Base-by-base conservation (phyloP, 2,329 filamentous ascomycete genomes). In the Pseudocercospora pini-densiflorae region DNA sequence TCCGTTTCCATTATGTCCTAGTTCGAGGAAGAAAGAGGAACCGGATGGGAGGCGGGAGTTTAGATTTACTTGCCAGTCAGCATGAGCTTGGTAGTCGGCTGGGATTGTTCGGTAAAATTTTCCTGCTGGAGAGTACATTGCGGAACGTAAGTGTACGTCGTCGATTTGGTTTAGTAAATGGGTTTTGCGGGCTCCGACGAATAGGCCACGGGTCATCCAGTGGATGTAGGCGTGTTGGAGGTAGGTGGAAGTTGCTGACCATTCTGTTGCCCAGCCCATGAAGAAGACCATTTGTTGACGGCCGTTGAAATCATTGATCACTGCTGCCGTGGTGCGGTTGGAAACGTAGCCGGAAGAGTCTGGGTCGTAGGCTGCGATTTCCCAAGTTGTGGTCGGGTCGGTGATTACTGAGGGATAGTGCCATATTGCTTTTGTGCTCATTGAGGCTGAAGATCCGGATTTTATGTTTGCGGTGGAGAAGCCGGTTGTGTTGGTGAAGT, bases 201-300 rank as follows among this genome's bases (percentile, higher is more conserved):
- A 64, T 0, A 64, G 57, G 16, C 62, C 62, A n/a, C 62, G 55
- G 14, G 62, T 64, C 62, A 64, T 64, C 62, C 62, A 64, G 47
- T 64, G 57, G 10, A 64, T 64, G 62, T 60, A 64, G 9, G 62
- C 57, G 45, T 64, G 62, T 24, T 64, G 62, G 7, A 64, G 47
- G 43, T 43, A 64, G 6, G 45, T 45, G 0, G 55, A 64, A 8
- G 62, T 64, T 23, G 62, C 62, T 9, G 62, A 55, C 62, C 62
- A 64, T 31, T 64, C 62, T 9, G 62, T 60, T 12, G 62, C 62
- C 62, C 62, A 64, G 9, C 62, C 62, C 19, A 47, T 60, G 47
- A 64, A 64, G 47, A 64, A 64, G 2, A 64, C 62, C 62, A 64
- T 64, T 24, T 64, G 62, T 47, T 64, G 62, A 16, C 62, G 45